A percentile compares a stretch with the other conserved stretches of the same genome.
Evolutionary conservation across 345 rosid species (phyloP).

Genomic region (Streptanthus diversifolius): DNA sequence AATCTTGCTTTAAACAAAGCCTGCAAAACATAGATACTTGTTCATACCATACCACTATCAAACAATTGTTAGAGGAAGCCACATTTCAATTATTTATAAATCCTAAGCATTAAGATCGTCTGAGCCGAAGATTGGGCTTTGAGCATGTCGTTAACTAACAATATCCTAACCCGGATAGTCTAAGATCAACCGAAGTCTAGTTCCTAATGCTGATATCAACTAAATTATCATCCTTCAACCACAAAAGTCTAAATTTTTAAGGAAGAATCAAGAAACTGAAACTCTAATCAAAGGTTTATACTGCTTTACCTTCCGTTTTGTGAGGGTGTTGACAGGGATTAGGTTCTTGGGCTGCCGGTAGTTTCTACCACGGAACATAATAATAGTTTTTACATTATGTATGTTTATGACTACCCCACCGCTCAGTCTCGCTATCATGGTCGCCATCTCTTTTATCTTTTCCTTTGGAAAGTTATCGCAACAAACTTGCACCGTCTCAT

Average conservation of each 20-base stretch:
- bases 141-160: background rate
- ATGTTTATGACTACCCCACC: constrained; percentile 84
- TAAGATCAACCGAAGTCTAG: background rate
- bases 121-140: background rate
- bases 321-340: constrained; percentile 92
- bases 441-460: constrained; percentile 92
- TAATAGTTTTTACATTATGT: constrained; percentile 87
- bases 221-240: background rate
- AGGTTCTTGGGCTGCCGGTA: constrained; percentile 91
- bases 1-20: constrained; percentile 96
- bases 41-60: constrained; percentile 4
- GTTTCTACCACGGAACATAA: constrained; percentile 98
- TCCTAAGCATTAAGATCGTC: background rate
- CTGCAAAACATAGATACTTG: constrained; percentile 42
- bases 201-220: background rate
- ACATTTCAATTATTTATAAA: background rate
- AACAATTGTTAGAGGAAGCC: background rate
- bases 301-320: constrained; percentile 78
- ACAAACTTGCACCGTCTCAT: constrained; percentile 95
- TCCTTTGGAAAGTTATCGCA: constrained; percentile 94
- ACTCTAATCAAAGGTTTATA: background rate
- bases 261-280: constrained; percentile 7
- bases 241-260: background rate
- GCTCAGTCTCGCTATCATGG: constrained; percentile 82
- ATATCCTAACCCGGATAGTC: background rate